Evolutionary conservation across 371 early-diverging fungal species (phyloP), one percentile per base, ranked within the genome.

Genomic region (Saksenaea oblongispora): DNA sequence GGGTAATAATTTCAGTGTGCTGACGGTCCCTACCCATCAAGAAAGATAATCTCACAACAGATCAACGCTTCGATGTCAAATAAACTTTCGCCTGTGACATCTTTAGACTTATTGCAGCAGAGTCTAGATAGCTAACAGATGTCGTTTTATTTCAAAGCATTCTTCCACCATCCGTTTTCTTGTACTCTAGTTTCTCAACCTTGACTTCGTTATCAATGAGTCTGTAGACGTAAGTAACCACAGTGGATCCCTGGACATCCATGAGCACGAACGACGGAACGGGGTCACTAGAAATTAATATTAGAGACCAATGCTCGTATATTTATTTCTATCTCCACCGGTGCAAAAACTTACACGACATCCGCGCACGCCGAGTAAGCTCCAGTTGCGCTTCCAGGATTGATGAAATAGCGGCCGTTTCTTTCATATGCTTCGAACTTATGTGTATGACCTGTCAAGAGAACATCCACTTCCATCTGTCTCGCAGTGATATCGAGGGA

Each of bases 361-460:
- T 81, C 71, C 61, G 78, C 71, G 62, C 66, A 66, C 59, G 78
- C 66, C 59, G 86, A 72, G 65, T 85, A 90, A 5, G 94, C 94
- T 36, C 97, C 98, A 0, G 98, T 98, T 9, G 95, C 95, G 42
- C 91, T 91, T 22, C 98, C 98, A 11, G 98, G 98, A 69, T 97
- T 95, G 44, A 96, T 87, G 72, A 92, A 98, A 69, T 95, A 94
- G 65, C 90, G 74, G 17, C 93, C 94, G 57, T 96, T 93, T 56
- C 85, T 83, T 78, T 95, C 97, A 74, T 86, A 93, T 15, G 94
- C 95, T 71, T 95, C 94, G 56, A 95, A 94, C 54, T 83, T 76
- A 74, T 95, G 95, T 1, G 96, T 95, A 59, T 94, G 90, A 4
- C 97, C 97, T 1, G 87, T 82, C 9, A 96, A 75, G 39, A 98